Base-by-base conservation (phyloP, 2,329 filamentous ascomycete genomes). In the Berkeleyomyces rouxiae region DNA sequence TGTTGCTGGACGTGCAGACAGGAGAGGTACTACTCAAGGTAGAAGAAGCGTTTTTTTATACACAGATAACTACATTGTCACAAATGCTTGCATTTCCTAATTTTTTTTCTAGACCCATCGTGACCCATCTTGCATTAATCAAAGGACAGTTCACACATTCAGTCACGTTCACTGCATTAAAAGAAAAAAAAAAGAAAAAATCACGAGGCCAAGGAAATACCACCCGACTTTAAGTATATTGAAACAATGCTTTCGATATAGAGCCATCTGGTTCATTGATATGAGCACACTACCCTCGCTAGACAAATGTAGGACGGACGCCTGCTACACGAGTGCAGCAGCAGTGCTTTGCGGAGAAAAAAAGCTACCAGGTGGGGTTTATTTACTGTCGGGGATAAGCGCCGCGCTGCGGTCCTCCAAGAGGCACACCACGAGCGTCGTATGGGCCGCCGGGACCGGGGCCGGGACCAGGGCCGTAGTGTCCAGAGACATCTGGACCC, bases 371-470 rank as follows among this genome's bases (percentile, higher is more conserved):
- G 11, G 10, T 44, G 7, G 13, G 33, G 33, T 13, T 4, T 5
- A 16, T 36, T 62, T 66, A 72, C 65, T 71, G 73, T 64, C 76
- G 71, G 65, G 75, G 72, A 68, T 73, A 77, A 16, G 69, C 69
- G 13, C 77, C 75, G 37, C 79, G 79, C 60, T 61, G 63, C n/a
- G 63, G 63, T 13, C 44, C 63, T 10, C 60, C 57, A 44, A 65
- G 59, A 13, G 79, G 79, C 72, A 81, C 79, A 36, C 78, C 78
- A 59, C 80, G 77, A 53, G 75, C 77, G 67, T 84, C 82, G 67
- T 81, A 84, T 1, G 76, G 77, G 4, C 71, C 70, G 4, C 75
- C 77, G 65, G 68, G 70, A 59, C 79, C 82, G n/a, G 65, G 79
- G 73, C 2, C 49, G 6, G 43, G 59, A 31, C 61, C 44, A 57